Evolutionary conservation across 306 rosid genomes (phyloP).

Genomic region (Corylus heterophylla): DNA sequence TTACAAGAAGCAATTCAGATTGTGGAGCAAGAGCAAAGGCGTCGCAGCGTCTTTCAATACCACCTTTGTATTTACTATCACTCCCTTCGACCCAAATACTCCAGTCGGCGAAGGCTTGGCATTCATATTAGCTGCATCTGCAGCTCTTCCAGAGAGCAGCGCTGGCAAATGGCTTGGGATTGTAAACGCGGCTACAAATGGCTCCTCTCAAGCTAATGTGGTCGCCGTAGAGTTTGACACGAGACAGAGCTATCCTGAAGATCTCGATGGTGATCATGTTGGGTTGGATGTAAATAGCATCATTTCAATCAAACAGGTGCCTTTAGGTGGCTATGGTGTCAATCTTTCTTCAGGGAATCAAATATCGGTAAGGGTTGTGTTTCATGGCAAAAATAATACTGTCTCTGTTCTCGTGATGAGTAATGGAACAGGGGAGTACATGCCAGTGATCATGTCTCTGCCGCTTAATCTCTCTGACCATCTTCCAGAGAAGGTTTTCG

Average conservation of each 20-base stretch:
- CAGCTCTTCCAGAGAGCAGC: conserved; percentile 32
- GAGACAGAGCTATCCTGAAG: conserved; percentile 43
- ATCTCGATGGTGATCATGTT: conserved; percentile 58
- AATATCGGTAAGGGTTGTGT: conserved; percentile 23
- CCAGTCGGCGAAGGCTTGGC: conserved; percentile 52
- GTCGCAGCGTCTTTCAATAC: conserved; percentile 35
- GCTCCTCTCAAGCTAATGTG: conserved; percentile 40
- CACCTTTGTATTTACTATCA: conserved; percentile 37
- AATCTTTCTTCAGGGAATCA: conserved; percentile 4
- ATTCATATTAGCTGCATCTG: conserved; percentile 37
- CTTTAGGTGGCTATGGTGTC: conserved; percentile 37
- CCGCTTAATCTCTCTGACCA: conserved; percentile 40
- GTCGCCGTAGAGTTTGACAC: conserved; percentile 81
- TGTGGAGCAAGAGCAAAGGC: conserved; percentile 34
- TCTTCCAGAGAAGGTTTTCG: conserved; percentile 43
- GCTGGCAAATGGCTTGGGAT: conserved; percentile 48
- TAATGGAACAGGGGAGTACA: conserved; percentile 14
- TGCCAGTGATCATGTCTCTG: conserved; percentile 11
- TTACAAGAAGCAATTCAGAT: conserved; percentile 24
- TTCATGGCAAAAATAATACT: conserved; percentile 30
- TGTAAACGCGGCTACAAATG: conserved; percentile 49
- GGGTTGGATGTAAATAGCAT: conserved; percentile 65
- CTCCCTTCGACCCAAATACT: not conserved
- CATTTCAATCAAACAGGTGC: conserved; percentile 34
- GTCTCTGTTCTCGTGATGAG: conserved; percentile 31